Percentiles rank a stretch among this genome's conserved stretches.
phyloP scores from a whole-genome alignment of 169 alveolate genomes.

The Eimeria praecox region DNA sequence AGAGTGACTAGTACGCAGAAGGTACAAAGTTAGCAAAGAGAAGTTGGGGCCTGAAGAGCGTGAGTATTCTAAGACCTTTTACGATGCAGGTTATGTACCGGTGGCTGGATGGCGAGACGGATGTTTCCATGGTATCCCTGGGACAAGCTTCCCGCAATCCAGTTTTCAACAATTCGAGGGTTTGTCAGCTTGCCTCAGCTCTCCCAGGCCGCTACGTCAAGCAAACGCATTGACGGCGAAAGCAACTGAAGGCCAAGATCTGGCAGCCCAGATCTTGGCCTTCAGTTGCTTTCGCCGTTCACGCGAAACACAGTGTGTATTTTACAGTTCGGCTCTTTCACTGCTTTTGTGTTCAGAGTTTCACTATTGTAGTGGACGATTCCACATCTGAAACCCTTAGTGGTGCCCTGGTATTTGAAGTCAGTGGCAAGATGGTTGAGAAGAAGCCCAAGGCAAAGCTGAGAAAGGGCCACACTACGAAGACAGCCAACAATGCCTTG shows the following conservation, averaged over 20 bases:
- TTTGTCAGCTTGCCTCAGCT: not conserved
- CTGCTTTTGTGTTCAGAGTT: conserved; percentile 17
- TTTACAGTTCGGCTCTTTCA: not conserved
- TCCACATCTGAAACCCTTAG: conserved; percentile 31
- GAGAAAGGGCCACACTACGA: not conserved
- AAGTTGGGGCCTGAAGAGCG: not conserved
- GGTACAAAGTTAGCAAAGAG: not conserved
- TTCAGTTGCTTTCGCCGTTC: not conserved
- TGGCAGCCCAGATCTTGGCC: not conserved
- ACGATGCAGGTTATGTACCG: conserved; percentile 51
- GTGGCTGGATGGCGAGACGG: conserved; percentile 66
- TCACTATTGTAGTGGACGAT: conserved; percentile 23
- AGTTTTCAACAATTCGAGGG: conserved; percentile 41
- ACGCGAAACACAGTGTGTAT: not conserved
- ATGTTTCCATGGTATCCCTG: conserved; percentile 26
- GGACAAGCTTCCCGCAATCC: conserved; percentile 43
- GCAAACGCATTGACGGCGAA: not conserved
- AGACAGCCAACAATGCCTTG: not conserved
- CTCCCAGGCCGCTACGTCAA: not conserved
- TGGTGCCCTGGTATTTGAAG: conserved; percentile 56
- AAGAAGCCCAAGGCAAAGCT: conserved; percentile 28
- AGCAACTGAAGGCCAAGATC: no score
- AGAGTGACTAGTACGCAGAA: not conserved
- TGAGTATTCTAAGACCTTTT: not conserved
- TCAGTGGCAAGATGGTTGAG: conserved; percentile 58